Conservation (phyloP, 768 basidiomycete species). For the Rhizopogon salebrosus region DNA sequence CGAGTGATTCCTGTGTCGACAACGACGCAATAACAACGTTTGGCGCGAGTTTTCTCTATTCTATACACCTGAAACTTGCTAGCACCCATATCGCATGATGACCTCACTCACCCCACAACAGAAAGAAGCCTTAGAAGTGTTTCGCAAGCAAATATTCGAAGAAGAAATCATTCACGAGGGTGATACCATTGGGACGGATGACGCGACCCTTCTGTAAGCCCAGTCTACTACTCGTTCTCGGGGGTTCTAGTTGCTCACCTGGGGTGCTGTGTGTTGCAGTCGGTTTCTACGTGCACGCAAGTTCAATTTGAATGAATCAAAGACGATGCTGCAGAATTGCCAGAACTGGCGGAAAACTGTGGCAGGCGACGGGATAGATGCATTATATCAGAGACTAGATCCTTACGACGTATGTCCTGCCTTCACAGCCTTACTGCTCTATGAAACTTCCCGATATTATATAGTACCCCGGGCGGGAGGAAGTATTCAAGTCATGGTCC, state of each 20-base stretch:
- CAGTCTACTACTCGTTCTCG: neutral
- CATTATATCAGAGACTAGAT: conserved; percentile 55
- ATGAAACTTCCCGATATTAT: neutral
- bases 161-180: conserved; percentile 56
- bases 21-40: too few relatives aligned
- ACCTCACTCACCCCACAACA: conserved; percentile 19
- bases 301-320: conserved; percentile 53
- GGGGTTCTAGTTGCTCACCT: neutral
- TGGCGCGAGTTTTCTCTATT: neutral
- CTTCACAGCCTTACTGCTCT: neutral
- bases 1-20: neutral
- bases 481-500: conserved; percentile 72
- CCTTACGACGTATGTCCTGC: conserved; percentile 60
- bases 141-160: conserved; percentile 46
- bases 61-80: neutral
- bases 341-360: conserved; percentile 66
- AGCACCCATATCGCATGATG: neutral
- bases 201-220: conserved; percentile 53
- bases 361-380: conserved; percentile 61
- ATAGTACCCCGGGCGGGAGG: conserved; percentile 66
- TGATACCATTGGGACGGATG: conserved; percentile 57
- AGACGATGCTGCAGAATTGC: conserved; percentile 61
- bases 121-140: conserved; percentile 37
- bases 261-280: conserved; percentile 29
- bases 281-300: conserved; percentile 75